These are phyloP conservation scores for Fusarium tupiense DNA, from an alignment of 2,329 filamentous ascomycete genomes.

Conservation along the genomic window DNA sequence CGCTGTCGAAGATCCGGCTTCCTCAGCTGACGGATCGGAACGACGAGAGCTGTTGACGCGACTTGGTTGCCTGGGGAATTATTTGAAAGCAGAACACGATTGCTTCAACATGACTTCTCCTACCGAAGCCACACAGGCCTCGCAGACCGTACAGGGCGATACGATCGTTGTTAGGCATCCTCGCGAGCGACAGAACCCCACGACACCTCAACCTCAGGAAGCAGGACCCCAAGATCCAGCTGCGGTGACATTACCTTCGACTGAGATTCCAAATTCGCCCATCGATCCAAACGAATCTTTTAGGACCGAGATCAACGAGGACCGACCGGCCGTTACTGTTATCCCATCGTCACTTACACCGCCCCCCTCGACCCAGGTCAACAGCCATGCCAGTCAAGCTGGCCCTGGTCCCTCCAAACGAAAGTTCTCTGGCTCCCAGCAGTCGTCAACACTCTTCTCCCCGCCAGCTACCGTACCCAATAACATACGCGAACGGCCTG, in stretches of 20 bases:
- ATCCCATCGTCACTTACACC: constrained; percentile 69
- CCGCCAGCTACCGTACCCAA: constrained; percentile 61
- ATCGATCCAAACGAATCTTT: constrained; percentile 60
- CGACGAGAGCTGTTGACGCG: constrained; percentile 23
- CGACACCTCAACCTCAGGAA: constrained; percentile 48
- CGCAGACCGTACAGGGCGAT: constrained; percentile 45
- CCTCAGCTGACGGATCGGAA: neutral
- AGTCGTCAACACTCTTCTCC: constrained; percentile 61
- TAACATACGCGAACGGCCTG: constrained; percentile 45
- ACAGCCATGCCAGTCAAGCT: constrained; percentile 39
- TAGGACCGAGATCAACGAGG: constrained; percentile 61
- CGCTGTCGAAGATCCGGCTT: neutral
- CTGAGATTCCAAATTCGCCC: constrained; percentile 65
- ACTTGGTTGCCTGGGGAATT: constrained; percentile 2
- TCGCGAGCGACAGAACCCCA: constrained; percentile 47
- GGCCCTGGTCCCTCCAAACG: constrained; percentile 39
- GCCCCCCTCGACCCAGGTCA: constrained; percentile 64
- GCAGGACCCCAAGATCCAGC: constrained; percentile 51
- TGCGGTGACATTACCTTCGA: constrained; percentile 66
- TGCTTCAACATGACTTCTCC: constrained; percentile 50
- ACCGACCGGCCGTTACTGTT: constrained; percentile 54
- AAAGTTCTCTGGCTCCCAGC: constrained; percentile 55
- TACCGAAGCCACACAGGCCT: constrained; percentile 41
- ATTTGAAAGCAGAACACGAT: neutral
- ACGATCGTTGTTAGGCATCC: constrained; percentile 44